Percentiles rank a stretch among this genome's conserved stretches.
phyloP scores from a whole-genome alignment of 768 basidiomycete species.

The Rhizopogon rudus region DNA sequence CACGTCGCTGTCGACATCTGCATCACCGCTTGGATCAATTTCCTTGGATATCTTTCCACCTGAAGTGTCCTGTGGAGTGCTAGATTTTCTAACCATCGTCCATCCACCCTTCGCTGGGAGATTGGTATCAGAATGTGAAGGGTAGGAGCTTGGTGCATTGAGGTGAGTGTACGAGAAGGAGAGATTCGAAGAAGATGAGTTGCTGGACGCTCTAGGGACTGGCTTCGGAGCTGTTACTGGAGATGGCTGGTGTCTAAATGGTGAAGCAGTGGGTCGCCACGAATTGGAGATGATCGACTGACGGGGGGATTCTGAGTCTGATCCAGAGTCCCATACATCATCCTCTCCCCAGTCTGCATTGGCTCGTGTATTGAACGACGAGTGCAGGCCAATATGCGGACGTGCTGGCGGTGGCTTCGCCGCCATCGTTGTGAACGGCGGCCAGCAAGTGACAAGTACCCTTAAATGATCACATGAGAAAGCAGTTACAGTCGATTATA shows the following conservation, averaged over 20 bases:
- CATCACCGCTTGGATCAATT: slow-evolving; percentile 36
- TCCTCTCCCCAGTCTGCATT: slow-evolving; percentile 75
- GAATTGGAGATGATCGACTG: slow-evolving; percentile 46
- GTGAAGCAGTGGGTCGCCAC: slow-evolving; percentile 31
- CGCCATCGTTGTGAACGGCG: slow-evolving; percentile 31
- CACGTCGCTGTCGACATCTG: slow-evolving; percentile 73
- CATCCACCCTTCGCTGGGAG: slow-evolving; percentile 56
- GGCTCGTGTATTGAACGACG: slow-evolving; percentile 39
- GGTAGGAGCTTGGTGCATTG: slow-evolving; percentile 70
- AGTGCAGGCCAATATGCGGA: slow-evolving; percentile 64
- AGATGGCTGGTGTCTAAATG: slow-evolving; percentile 23
- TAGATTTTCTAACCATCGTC: slow-evolving; percentile 64
- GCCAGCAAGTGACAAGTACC: slow-evolving; percentile 3
- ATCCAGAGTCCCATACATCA: slow-evolving; percentile 82
- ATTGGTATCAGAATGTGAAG: slow-evolving; percentile 43
- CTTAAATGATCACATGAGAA: not conserved
- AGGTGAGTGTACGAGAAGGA: slow-evolving; percentile 82
- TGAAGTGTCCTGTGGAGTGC: slow-evolving; percentile 19
- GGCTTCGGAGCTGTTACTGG: slow-evolving; percentile 45
- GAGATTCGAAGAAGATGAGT: slow-evolving; percentile 62
- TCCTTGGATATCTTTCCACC: slow-evolving; percentile 19
- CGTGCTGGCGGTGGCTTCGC: slow-evolving; percentile 68
- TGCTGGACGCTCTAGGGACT: slow-evolving; percentile 42
- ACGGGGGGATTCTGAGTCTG: slow-evolving; percentile 69
- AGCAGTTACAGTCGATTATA: not conserved